A percentile compares a stretch with the other conserved stretches of the same genome.
Evolutionary conservation across 345 rosid species (phyloP).

Genomic region (Excoecaria cochinchinensis): DNA sequence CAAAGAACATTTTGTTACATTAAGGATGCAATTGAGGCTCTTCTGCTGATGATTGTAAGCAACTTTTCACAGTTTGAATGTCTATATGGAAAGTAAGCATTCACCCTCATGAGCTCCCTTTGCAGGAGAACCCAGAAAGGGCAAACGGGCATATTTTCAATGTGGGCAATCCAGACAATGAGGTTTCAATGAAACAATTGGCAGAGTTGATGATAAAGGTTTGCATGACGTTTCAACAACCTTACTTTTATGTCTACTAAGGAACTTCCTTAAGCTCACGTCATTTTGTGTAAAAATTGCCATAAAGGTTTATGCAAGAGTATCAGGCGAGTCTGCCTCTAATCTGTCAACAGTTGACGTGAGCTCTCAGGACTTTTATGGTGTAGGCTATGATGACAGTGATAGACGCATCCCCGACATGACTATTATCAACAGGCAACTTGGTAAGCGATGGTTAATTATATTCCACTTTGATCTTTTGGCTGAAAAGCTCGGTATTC

Average conservation of each 20-base stretch:
- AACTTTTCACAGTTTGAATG: background rate
- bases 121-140: background rate
- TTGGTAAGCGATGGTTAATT: background rate
- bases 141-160: background rate
- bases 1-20: slow-evolving; percentile 91
- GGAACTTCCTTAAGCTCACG: too few relatives aligned
- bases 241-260: too few relatives aligned
- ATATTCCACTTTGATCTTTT: too few relatives aligned
- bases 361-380: background rate
- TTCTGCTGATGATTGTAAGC: slow-evolving; percentile 82
- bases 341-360: background rate
- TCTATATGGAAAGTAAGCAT: too few relatives aligned
- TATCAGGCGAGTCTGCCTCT: background rate
- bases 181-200: background rate
- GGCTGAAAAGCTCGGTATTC: too few relatives aligned
- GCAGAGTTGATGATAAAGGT: too few relatives aligned
- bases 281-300: background rate
- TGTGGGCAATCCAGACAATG: background rate
- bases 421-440: background rate
- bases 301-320: background rate
- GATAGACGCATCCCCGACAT: background rate
- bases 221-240: too few relatives aligned
- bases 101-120: background rate
- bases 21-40: slow-evolving; percentile 26
- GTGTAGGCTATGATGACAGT: background rate